Base-by-base conservation (phyloP, 2,329 filamentous ascomycete species). In the Capronia coronata region DNA sequence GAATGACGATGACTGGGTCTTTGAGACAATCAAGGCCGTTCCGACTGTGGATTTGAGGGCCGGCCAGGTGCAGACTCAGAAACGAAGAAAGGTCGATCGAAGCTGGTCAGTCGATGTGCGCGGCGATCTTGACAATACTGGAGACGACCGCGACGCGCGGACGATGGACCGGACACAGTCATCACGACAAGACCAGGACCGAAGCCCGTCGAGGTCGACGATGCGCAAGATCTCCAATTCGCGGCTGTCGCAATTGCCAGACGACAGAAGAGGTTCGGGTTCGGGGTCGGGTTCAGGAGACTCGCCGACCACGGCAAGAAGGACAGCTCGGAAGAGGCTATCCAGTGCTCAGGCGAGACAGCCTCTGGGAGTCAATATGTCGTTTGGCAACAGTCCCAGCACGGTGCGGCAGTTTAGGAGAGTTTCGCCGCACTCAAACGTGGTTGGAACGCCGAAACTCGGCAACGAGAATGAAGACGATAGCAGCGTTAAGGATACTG, bases 381-480 rank as follows among this genome's bases (percentile, higher is more conserved):
- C 85, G 4, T 97, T 94, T 68, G 93, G 91, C 44, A 97, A 97
- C 67, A 86, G 84, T 6, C 87, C 87, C 1, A 96, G 91, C 1
- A 95, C 90, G 13, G 87, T 94, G 58, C 84, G 90, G 47, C 83
- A 94, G 45, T 97, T 96, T 73, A 86, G 87, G 56, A 82, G 91
- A 19, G 88, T 94, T 1, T 93, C 90, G 87, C 61, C 72, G 74
- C 75, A 59, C 11, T 18, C 19, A 16, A 19, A 7, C 34, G 11
- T 13, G 14, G 34, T 3, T 80, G 22, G 71, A 42, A 73, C 72
- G 14, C 16, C 43, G 14, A 43, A 46, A 19, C 19, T 27, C 11
- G 56, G 52, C 29, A 49, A 54, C 27, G 52, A 55, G n/a, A 51
- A 58, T 16, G 46, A 46, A 14, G 40, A 34, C 35, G 19, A 39